Conservation (phyloP, 768 basidiomycete species). For the Suillus tomentosus region DNA sequence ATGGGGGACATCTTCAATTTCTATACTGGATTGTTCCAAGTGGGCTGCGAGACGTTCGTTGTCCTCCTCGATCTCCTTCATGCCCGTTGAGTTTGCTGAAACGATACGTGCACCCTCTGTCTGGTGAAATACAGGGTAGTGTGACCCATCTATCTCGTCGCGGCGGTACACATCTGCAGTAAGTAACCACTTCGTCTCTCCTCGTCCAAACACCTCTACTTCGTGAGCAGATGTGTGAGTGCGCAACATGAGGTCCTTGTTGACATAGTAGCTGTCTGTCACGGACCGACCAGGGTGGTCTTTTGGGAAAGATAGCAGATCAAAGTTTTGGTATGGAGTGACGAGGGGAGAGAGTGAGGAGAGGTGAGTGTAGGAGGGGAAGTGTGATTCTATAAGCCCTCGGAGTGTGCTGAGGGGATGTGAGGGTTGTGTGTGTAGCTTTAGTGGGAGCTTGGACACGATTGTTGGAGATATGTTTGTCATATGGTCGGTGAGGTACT, state of each 20-base stretch:
- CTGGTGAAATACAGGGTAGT: constrained; percentile 99
- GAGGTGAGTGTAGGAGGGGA: constrained; percentile 68
- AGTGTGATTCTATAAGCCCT: constrained; percentile 81
- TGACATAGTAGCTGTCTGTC: constrained; percentile 96
- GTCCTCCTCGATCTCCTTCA: constrained; percentile 68
- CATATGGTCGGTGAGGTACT: constrained; percentile 73
- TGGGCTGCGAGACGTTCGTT: constrained; percentile 62
- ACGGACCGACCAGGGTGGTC: constrained; percentile 92
- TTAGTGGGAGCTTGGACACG: constrained; percentile 73
- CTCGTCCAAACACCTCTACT: constrained; percentile 82
- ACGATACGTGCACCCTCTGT: constrained; percentile 94
- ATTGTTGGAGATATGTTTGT: constrained; percentile 90
- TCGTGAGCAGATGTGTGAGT: constrained; percentile 99
- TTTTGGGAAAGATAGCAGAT: constrained; percentile 89
- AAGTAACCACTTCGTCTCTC: constrained; percentile 82
- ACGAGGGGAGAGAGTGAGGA: constrained; percentile 87
- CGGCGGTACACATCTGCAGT: constrained; percentile 97
- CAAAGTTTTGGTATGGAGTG: constrained; percentile 90
- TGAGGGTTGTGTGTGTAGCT: constrained; percentile 70
- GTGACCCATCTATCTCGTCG: constrained; percentile 96
- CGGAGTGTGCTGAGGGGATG: constrained; percentile 92
- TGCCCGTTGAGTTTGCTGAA: constrained; percentile 52
- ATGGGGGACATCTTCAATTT: constrained; percentile 85
- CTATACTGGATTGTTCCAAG: constrained; percentile 71
- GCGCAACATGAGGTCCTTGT: constrained; percentile 86